Evolutionary conservation across 768 basidiomycete genomes (phyloP).

Genomic region (Trametes maxima): DNA sequence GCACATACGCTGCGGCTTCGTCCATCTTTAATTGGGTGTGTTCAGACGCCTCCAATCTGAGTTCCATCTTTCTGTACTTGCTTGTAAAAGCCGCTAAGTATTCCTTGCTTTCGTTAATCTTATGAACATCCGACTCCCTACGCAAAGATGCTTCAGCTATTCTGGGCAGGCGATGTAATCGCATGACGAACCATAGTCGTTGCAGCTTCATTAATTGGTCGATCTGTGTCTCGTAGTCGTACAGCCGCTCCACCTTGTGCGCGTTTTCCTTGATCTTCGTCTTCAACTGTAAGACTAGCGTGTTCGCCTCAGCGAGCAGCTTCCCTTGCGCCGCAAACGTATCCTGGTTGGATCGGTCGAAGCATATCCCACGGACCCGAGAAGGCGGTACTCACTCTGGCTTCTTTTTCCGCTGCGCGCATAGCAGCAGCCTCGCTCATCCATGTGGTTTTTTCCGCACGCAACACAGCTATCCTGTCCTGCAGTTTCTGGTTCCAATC

Average conservation of each 20-base stretch:
- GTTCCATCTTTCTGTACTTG: slow-evolving; percentile 65
- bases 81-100: slow-evolving; percentile 58
- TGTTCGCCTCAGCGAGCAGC: slow-evolving; percentile 67
- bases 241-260: slow-evolving; percentile 78
- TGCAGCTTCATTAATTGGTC: slow-evolving; percentile 79
- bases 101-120: slow-evolving; percentile 64
- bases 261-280: slow-evolving; percentile 77
- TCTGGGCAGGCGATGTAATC: neutral
- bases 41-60: slow-evolving; percentile 62
- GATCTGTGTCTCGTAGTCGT: slow-evolving; percentile 87
- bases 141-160: neutral
- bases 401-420: slow-evolving; percentile 71
- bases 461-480: slow-evolving; percentile 69
- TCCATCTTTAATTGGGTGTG: slow-evolving; percentile 56
- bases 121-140: slow-evolving; percentile 78
- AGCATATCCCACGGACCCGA: neutral
- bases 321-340: slow-evolving; percentile 69
- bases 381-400: slow-evolving; percentile 45
- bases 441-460: slow-evolving; percentile 83
- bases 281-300: slow-evolving; percentile 69
- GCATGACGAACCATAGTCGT: slow-evolving; percentile 65
- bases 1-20: slow-evolving; percentile 58
- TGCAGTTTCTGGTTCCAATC: slow-evolving; percentile 87
- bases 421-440: slow-evolving; percentile 66
- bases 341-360: slow-evolving; percentile 44